Percentiles rank a stretch among this genome's conserved stretches.
Evolutionary conservation across 495 filamentous ascomycete genomes (phyloP).

Genomic region (Venustampulla echinocandica): DNA sequence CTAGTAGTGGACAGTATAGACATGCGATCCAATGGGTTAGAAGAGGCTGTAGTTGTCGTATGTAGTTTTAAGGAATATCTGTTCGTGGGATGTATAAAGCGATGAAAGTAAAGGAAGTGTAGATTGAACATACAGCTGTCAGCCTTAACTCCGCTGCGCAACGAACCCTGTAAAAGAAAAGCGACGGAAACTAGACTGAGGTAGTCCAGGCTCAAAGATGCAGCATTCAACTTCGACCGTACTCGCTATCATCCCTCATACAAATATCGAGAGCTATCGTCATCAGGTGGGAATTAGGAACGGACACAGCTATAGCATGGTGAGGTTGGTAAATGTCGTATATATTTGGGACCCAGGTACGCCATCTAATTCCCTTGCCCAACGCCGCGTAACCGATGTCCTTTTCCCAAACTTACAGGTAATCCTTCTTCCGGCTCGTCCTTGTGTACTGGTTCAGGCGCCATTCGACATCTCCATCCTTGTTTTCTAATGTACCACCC

Average conservation of each 20-base stretch:
- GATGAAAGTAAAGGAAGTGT: too few relatives aligned
- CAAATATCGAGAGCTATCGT: conserved; percentile 3
- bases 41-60: too few relatives aligned
- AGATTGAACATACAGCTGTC: too few relatives aligned
- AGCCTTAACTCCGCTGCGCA: too few relatives aligned
- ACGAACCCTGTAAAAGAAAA: too few relatives aligned
- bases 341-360: conserved; percentile 6
- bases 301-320: too few relatives aligned
- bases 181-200: too few relatives aligned
- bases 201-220: background rate
- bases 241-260: background rate
- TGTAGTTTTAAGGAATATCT: too few relatives aligned
- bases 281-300: too few relatives aligned
- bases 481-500: conserved; percentile 87
- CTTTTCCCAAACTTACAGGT: conserved; percentile 48
- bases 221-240: background rate
- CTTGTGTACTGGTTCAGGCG: conserved; percentile 88
- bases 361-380: conserved; percentile 15
- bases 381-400: conserved; percentile 25
- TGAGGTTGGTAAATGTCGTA: conserved; percentile 1
- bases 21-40: too few relatives aligned
- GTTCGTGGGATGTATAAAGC: too few relatives aligned
- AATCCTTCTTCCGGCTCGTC: conserved; percentile 86
- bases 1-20: too few relatives aligned
- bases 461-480: conserved; percentile 96